phyloP scores from a whole-genome alignment of 2,329 filamentous ascomycete species.

The Neonectria faginata region DNA sequence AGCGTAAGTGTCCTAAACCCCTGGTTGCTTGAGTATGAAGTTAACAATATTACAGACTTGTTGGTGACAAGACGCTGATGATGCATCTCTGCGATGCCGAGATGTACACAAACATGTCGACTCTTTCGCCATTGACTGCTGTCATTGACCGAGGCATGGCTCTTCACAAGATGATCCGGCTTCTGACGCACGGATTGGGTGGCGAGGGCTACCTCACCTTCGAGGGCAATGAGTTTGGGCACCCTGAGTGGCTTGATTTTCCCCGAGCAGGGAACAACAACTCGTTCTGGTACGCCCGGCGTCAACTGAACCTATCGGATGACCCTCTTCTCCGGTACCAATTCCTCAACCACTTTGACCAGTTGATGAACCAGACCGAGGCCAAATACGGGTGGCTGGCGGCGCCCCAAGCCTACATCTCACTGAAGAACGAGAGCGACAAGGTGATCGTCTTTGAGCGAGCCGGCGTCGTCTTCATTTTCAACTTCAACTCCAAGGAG shows the following conservation, averaged over 20 bases:
- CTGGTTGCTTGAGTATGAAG: conserved; percentile 30
- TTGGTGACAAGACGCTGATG: conserved; percentile 96
- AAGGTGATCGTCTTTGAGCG: conserved; percentile 97
- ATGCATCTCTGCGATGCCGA: conserved; percentile 99
- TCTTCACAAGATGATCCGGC: conserved; percentile 96
- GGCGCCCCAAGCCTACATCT: conserved; percentile 87
- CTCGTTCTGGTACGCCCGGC: conserved; percentile 93
- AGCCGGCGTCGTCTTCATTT: conserved; percentile 89
- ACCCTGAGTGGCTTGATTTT: conserved; percentile 99
- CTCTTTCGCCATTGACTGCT: conserved; percentile 82
- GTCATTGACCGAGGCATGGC: conserved; percentile 91
- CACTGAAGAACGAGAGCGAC: conserved; percentile 91
- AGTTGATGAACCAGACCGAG: conserved; percentile 88
- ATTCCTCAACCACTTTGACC: conserved; percentile 94
- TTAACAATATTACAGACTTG: conserved; percentile 69
- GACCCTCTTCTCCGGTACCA: conserved; percentile 87
- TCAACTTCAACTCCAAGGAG: conserved; percentile 90
- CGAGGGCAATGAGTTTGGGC: conserved; percentile 98
- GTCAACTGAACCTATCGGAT: conserved; percentile 92
- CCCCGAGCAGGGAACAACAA: conserved; percentile 92
- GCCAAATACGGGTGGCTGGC: conserved; percentile 92
- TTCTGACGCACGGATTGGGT: conserved; percentile 90
- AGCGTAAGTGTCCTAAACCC: conserved; percentile 72
- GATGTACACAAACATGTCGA: conserved; percentile 98
- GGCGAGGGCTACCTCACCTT: conserved; percentile 99